Conservation (phyloP, 805 yeast species). For the Scheffersomyces lignosus region DNA sequence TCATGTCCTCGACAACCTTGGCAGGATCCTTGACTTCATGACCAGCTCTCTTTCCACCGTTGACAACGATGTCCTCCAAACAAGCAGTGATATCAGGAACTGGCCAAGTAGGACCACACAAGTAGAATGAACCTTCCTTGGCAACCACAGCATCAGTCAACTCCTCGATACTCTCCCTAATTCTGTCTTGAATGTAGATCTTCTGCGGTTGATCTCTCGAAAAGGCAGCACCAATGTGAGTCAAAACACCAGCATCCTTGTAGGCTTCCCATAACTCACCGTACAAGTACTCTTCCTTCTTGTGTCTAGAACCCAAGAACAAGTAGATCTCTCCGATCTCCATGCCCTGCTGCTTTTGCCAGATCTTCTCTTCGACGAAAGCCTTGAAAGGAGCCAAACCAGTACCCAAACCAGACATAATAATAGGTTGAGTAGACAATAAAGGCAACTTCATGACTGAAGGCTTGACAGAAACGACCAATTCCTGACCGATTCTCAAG, state of each 20-base stretch:
- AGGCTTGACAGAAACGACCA: constrained; percentile 93
- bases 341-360: constrained; percentile 87
- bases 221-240: constrained; percentile 96
- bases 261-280: constrained; percentile 98
- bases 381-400: constrained; percentile 99
- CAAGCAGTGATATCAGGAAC: constrained; percentile 95
- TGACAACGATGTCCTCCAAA: constrained; percentile 71
- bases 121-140: constrained; percentile 85
- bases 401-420: constrained; percentile 97
- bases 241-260: constrained; percentile 85
- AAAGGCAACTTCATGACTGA: constrained; percentile 96
- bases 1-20: constrained; percentile 86
- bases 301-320: constrained; percentile 92
- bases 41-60: constrained; percentile 71
- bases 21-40: constrained; percentile 63
- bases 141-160: constrained; percentile 77
- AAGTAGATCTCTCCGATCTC: constrained; percentile 87
- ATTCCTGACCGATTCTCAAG: constrained; percentile 73
- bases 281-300: constrained; percentile 89
- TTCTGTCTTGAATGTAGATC: constrained; percentile 92
- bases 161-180: constrained; percentile 70
- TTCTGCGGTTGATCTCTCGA: constrained; percentile 96
- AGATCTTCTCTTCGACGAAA: constrained; percentile 89
- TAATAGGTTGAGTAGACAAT: constrained; percentile 80
- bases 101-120: constrained; percentile 99